Conservation (phyloP, 2,329 filamentous ascomycete species). For the Cladosporium oxysporum region DNA sequence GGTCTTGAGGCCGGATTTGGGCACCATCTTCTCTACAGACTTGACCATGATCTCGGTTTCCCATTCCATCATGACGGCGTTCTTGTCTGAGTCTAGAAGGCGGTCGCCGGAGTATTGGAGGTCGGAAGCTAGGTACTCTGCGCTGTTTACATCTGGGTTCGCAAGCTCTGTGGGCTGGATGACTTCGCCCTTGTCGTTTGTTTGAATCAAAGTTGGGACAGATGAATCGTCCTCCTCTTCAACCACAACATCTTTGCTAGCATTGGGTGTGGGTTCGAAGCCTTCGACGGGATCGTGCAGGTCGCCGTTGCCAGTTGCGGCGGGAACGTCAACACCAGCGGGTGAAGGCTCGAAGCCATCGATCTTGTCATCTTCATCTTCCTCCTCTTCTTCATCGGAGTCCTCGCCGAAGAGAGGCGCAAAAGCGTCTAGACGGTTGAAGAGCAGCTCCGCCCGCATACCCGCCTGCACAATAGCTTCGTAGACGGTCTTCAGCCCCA, state of each 20-base stretch:
- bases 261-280: conserved; percentile 38
- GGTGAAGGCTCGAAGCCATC: conserved; percentile 37
- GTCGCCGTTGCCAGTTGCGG: conserved; percentile 27
- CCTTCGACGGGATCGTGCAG: conserved; percentile 27
- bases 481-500: conserved; percentile 73
- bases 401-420: conserved; percentile 66
- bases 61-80: conserved; percentile 58
- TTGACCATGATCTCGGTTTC: conserved; percentile 52
- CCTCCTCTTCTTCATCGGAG: conserved; percentile 50
- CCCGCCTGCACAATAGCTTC: conserved; percentile 84
- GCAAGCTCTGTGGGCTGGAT: conserved; percentile 31
- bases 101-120: conserved; percentile 51
- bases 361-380: conserved; percentile 36
- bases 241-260: conserved; percentile 27
- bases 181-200: conserved; percentile 31
- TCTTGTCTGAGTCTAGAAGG: conserved; percentile 50
- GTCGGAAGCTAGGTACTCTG: conserved; percentile 50
- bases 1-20: conserved; percentile 44
- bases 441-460: conserved; percentile 82
- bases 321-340: conserved; percentile 21
- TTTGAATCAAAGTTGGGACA: conserved; percentile 30
- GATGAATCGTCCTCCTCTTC: conserved; percentile 23
- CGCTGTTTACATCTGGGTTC: conserved; percentile 46
- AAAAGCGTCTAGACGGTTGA: conserved; percentile 80
- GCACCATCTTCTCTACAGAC: conserved; percentile 46